Evolutionary conservation across 2,329 filamentous ascomycete genomes (phyloP).

Genomic region (Epichloe gansuensis): DNA sequence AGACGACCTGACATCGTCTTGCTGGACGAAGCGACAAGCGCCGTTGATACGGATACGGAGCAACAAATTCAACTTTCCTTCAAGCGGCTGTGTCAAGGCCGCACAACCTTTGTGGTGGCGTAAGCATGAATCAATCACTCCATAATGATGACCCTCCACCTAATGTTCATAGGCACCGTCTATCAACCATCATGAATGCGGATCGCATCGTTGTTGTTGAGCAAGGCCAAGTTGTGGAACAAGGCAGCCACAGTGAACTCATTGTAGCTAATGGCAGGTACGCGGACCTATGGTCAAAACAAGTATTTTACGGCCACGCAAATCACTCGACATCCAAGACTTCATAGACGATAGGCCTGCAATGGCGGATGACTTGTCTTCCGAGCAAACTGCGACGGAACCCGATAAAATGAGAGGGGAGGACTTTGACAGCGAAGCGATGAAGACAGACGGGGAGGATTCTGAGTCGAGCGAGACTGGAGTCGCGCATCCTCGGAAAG

Average conservation of each 20-base stretch:
- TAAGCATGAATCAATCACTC: slow-evolving; percentile 20
- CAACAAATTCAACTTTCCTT: slow-evolving; percentile 54
- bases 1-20: slow-evolving; percentile 65
- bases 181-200: slow-evolving; percentile 60
- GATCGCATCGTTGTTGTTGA: slow-evolving; percentile 55
- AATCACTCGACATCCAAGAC: slow-evolving; percentile 11
- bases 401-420: slow-evolving; percentile 15
- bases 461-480: slow-evolving; percentile 19
- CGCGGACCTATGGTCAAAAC: slow-evolving; percentile 52
- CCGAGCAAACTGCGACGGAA: slow-evolving; percentile 23
- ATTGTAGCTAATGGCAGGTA: slow-evolving; percentile 49
- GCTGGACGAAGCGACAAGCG: slow-evolving; percentile 68
- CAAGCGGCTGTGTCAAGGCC: slow-evolving; percentile 42
- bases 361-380: slow-evolving; percentile 25
- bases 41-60: slow-evolving; percentile 60
- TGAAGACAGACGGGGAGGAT: slow-evolving; percentile 10
- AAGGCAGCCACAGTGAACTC: slow-evolving; percentile 48
- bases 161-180: slow-evolving; percentile 39
- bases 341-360: slow-evolving; percentile 10
- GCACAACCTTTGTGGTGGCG: slow-evolving; percentile 57
- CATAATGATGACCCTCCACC: neutral
- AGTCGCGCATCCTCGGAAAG: slow-evolving; percentile 29
- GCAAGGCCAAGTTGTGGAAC: slow-evolving; percentile 50
- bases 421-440: slow-evolving; percentile 13
- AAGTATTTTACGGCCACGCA: slow-evolving; percentile 42